Conservation (phyloP, 2,329 filamentous ascomycete species). For the Alternaria atra region DNA sequence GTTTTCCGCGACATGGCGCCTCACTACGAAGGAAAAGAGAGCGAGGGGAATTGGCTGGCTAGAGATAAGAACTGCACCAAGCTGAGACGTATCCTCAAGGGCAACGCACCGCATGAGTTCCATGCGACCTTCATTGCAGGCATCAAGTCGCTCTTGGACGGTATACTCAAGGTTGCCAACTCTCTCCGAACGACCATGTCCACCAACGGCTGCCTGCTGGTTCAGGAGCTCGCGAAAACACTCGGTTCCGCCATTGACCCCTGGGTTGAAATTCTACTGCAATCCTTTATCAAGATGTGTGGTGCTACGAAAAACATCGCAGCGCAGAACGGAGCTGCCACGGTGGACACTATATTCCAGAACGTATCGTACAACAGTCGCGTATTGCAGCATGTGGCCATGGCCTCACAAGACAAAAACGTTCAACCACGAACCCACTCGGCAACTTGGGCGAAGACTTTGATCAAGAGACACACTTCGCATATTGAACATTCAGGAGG, state of each 20-base stretch:
- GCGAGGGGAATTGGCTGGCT: constrained; percentile 89
- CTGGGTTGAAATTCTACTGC: constrained; percentile 89
- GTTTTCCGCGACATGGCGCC: constrained; percentile 81
- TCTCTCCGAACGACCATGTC: constrained; percentile 90
- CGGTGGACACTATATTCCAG: constrained; percentile 81
- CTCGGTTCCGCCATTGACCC: constrained; percentile 83
- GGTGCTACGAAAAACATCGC: constrained; percentile 92
- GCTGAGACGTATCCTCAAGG: constrained; percentile 79
- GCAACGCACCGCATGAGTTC: constrained; percentile 83
- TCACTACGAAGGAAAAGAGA: constrained; percentile 86
- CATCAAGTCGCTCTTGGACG: constrained; percentile 80
- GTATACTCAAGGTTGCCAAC: constrained; percentile 83
- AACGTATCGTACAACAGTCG: constrained; percentile 81
- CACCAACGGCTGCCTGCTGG: constrained; percentile 81
- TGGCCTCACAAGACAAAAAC: constrained; percentile 91
- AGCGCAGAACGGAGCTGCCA: constrained; percentile 81
- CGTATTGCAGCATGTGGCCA: constrained; percentile 84
- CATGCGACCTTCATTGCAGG: constrained; percentile 73
- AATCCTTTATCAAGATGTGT: constrained; percentile 88
- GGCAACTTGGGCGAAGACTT: constrained; percentile 82
- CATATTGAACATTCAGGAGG: constrained; percentile 87
- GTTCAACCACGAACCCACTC: constrained; percentile 83
- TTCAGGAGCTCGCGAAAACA: constrained; percentile 83
- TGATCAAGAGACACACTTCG: constrained; percentile 82
- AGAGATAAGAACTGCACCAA: constrained; percentile 83